phyloP scores from a whole-genome alignment of 768 basidiomycete species.

The Naganishia kalamii region DNA sequence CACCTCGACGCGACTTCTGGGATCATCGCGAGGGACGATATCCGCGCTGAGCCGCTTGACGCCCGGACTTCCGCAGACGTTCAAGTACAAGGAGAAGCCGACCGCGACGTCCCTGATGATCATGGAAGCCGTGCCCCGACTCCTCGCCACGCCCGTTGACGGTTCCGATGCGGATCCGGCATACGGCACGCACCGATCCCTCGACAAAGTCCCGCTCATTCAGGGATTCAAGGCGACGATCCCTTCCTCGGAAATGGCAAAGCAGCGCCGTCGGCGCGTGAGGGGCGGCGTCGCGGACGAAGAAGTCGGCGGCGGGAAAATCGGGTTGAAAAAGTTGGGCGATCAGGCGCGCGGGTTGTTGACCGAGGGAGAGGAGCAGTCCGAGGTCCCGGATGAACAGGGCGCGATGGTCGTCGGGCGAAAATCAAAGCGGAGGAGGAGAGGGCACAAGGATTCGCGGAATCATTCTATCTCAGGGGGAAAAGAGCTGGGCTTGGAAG shows the following conservation, averaged over 20 bases:
- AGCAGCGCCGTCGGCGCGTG: conserved; percentile 67
- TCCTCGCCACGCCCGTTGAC: conserved; percentile 21
- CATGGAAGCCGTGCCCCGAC: conserved; percentile 39
- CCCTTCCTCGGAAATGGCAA: conserved; percentile 75
- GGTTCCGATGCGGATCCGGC: neutral
- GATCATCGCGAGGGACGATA: neutral
- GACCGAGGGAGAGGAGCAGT: conserved; percentile 50
- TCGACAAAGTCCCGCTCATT: conserved; percentile 51
- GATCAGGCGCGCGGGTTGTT: conserved; percentile 70
- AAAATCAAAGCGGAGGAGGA: conserved; percentile 53
- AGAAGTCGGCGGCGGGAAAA: conserved; percentile 57
- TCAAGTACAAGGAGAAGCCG: conserved; percentile 14
- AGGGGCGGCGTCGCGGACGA: conserved; percentile 50
- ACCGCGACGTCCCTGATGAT: conserved; percentile 45
- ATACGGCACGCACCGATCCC: conserved; percentile 21
- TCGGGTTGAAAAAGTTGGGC: conserved; percentile 74
- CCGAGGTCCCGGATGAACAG: conserved; percentile 17
- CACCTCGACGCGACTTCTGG: neutral
- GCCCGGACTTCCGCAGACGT: conserved; percentile 8
- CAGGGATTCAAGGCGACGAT: conserved; percentile 93
- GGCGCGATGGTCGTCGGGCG: conserved; percentile 52
- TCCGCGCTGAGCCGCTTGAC: conserved; percentile 3
- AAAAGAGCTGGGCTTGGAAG: conserved; percentile 64
- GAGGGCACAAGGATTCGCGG: conserved; percentile 46
- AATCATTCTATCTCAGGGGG: conserved; percentile 51